Evolutionary conservation across 176 grass and related monocot genomes (phyloP).

Genomic region (Aechmea fasciata): DNA sequence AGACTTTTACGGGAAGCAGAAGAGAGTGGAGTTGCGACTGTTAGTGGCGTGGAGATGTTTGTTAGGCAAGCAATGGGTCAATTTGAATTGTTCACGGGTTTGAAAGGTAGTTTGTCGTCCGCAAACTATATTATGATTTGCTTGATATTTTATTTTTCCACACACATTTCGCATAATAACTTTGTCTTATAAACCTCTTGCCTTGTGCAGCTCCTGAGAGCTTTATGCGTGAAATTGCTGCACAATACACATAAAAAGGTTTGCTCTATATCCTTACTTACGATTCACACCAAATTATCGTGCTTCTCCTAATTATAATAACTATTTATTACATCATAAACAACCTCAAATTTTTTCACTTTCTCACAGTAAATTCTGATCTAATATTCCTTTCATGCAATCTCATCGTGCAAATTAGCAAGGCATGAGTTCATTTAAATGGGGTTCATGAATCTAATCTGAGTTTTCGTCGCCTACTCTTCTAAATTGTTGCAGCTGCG

Average conservation of each 20-base stretch:
- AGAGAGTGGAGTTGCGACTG: slow-evolving; percentile 68
- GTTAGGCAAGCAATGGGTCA: slow-evolving; percentile 90
- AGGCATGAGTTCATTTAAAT: too few relatives aligned
- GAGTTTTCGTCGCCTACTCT: too few relatives aligned
- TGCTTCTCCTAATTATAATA: too few relatives aligned
- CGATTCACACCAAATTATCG: too few relatives aligned
- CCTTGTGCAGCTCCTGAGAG: slow-evolving; percentile 53
- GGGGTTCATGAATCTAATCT: too few relatives aligned
- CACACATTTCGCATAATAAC: slow-evolving; percentile 2
- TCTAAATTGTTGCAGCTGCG: too few relatives aligned
- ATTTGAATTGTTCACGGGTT: slow-evolving; percentile 83
- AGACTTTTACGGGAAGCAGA: slow-evolving; percentile 76
- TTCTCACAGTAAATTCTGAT: too few relatives aligned
- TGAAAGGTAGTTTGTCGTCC: slow-evolving; percentile 41
- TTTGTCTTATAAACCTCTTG: slow-evolving; percentile 13
- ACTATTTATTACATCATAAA: too few relatives aligned
- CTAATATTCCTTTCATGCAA: too few relatives aligned
- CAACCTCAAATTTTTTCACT: too few relatives aligned
- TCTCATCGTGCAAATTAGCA: too few relatives aligned
- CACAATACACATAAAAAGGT: slow-evolving; percentile 52
- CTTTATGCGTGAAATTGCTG: slow-evolving; percentile 74
- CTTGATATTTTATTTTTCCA: slow-evolving; percentile 9
- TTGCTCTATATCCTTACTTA: slow-evolving; percentile 22
- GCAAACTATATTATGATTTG: neutral
- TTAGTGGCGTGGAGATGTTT: slow-evolving; percentile 99